Percentiles rank a stretch among this genome's conserved stretches.
Evolutionary conservation across 306 rosid genomes (phyloP).

Genomic region (Cucumis melo): DNA sequence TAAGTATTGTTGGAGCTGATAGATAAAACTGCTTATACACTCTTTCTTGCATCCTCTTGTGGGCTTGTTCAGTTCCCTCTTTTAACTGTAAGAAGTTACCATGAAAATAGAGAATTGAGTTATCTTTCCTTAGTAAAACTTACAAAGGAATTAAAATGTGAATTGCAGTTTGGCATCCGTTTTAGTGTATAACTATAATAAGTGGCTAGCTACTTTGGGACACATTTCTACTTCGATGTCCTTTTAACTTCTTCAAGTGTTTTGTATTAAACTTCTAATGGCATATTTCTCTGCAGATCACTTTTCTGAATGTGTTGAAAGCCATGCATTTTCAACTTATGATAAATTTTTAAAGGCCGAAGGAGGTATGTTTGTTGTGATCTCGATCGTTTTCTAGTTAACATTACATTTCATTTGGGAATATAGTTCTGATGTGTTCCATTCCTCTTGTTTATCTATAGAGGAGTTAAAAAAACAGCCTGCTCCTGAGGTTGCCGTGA

Average conservation of each 20-base stretch:
- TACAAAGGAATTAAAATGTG: no score
- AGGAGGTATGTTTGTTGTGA: slow-evolving; percentile 43
- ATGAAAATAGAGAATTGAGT: neutral
- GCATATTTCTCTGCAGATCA: no score
- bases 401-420: neutral
- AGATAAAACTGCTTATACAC: neutral
- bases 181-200: no score
- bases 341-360: slow-evolving; percentile 72
- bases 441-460: slow-evolving; percentile 18
- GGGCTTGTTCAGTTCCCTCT: neutral
- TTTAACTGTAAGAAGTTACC: neutral
- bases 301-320: slow-evolving; percentile 77
- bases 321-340: slow-evolving; percentile 78
- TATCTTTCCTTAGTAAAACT: neutral
- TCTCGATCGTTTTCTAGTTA: neutral
- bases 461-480: slow-evolving; percentile 75
- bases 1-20: slow-evolving; percentile 22
- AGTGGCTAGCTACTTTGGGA: no score
- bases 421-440: slow-evolving; percentile 12
- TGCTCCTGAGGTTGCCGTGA: slow-evolving; percentile 83
- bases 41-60: neutral
- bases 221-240: no score
- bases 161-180: no score
- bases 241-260: no score
- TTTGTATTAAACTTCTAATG: no score